These are phyloP conservation scores for Mycena vulgaris DNA, from an alignment of 768 basidiomycete genomes.

Conservation along the genomic window DNA sequence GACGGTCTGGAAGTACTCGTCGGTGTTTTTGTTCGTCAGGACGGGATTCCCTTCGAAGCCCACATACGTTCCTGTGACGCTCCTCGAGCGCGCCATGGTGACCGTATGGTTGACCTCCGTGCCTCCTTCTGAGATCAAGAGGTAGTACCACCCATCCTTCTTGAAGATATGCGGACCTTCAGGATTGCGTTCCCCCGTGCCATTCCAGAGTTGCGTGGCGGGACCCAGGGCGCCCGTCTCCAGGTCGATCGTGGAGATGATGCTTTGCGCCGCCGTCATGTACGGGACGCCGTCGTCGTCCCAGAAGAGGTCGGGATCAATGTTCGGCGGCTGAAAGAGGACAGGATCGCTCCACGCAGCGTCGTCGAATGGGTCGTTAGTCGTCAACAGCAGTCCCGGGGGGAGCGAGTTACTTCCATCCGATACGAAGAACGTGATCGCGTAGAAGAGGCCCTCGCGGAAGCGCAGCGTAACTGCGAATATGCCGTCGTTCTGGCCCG, in stretches of 20 bases:
- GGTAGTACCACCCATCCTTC: slow-evolving; percentile 47
- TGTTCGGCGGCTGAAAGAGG: slow-evolving; percentile 21
- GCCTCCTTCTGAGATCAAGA: slow-evolving; percentile 48
- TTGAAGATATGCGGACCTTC: slow-evolving; percentile 35
- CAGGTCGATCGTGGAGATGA: slow-evolving; percentile 39
- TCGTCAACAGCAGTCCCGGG: slow-evolving; percentile 32
- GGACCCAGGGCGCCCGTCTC: slow-evolving; percentile 36
- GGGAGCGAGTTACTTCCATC: slow-evolving; percentile 29
- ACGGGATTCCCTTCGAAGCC: slow-evolving; percentile 34
- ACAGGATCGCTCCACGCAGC: slow-evolving; percentile 31
- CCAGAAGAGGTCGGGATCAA: slow-evolving; percentile 36
- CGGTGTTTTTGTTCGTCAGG: slow-evolving; percentile 39
- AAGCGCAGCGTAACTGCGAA: slow-evolving; percentile 34
- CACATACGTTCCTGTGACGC: slow-evolving; percentile 43
- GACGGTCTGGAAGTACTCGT: slow-evolving; percentile 46
- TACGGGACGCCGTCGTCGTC: slow-evolving; percentile 34
- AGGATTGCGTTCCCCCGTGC: slow-evolving; percentile 27
- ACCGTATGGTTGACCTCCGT: slow-evolving; percentile 36
- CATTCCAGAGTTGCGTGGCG: slow-evolving; percentile 23
- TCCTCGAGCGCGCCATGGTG: slow-evolving; percentile 44
- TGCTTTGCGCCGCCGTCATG: slow-evolving; percentile 44
- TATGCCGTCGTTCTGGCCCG: slow-evolving; percentile 31
- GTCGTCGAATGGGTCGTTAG: slow-evolving; percentile 33
- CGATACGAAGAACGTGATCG: slow-evolving; percentile 33
- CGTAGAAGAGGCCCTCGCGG: slow-evolving; percentile 32